Conservation (phyloP, 2,329 filamentous ascomycete genomes). For the Sclerotiophoma versabilis region DNA sequence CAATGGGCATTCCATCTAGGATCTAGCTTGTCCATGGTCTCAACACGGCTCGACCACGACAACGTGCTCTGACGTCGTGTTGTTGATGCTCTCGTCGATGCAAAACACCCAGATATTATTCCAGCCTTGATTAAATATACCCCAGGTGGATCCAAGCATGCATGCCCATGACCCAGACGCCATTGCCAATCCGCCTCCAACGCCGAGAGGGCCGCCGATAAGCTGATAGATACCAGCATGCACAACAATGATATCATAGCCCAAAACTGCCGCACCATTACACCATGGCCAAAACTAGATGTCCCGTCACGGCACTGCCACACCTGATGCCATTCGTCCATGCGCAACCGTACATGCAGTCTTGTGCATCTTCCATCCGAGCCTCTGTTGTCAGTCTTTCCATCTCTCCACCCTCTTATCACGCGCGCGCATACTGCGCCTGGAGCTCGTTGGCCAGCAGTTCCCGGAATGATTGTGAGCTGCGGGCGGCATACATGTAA, state of each 20-base stretch:
- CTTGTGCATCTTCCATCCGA: neutral
- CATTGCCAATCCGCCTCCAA: neutral
- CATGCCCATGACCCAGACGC: neutral
- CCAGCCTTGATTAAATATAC: neutral
- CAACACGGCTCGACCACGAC: slow-evolving; percentile 3
- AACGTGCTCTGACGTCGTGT: neutral
- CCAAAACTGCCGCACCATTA: neutral
- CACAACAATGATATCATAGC: slow-evolving; percentile 22
- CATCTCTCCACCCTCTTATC: neutral
- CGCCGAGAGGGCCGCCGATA: slow-evolving; percentile 10
- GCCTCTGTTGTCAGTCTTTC: neutral
- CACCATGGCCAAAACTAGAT: slow-evolving; percentile 1
- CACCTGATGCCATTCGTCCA: neutral
- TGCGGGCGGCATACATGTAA: slow-evolving; percentile 11
- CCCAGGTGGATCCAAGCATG: neutral
- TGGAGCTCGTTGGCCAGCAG: slow-evolving; percentile 27
- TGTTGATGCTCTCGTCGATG: slow-evolving; percentile 2
- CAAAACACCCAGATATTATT: neutral
- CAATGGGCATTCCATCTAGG: slow-evolving; percentile 34
- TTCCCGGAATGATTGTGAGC: slow-evolving; percentile 23
- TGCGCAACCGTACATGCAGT: neutral
- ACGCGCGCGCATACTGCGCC: slow-evolving; percentile 21
- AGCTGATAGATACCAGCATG: slow-evolving; percentile 12
- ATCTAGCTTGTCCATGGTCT: slow-evolving; percentile 8
- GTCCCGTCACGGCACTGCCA: neutral